Evolutionary conservation across 2,329 filamentous ascomycete genomes (phyloP), one percentile per base, ranked within the genome.

Genomic region (Blastomyces percursus): DNA sequence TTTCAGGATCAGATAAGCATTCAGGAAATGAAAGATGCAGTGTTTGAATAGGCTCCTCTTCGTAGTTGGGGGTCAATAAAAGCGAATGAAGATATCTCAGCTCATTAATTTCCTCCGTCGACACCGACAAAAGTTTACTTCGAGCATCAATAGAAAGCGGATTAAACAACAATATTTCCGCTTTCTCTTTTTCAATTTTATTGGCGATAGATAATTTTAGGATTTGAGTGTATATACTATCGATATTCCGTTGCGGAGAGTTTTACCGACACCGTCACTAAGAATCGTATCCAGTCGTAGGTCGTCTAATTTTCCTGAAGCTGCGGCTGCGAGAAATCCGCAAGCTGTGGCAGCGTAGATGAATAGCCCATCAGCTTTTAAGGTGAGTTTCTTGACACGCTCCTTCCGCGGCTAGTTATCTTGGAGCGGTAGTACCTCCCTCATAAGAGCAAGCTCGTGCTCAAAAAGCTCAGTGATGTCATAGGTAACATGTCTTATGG

Each of bases 351-450:
- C 59, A 9, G 67, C 67, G 24, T 58, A 73, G 54, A 68, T 73
- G 50, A 76, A 74, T 35, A 74, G 63, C 27, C 71, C 68, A 54
- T 63, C 52, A 21, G 74, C 63, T 57, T 71, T 69, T n/a, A 68
- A 24, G 35, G 73, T 69, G 6, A 76, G 64, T 7, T 50, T 62
- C 21, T 66, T 42, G 12, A 74, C 67, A 14, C 14, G 48, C 3
- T 71, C 52, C 50, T 62, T 12, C 2, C 66, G 63, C 40, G 71
- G 72, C 73, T 68, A 71, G 42, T 59, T 27, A 16, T 21, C 60
- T 51, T 12, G 58, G 54, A 27, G 46, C 44, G 12, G n/a, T 19
- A 57, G 58, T 1, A 67, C 51, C 11, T 40, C 3, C 27, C 59
- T 62, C 12, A 71, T 68, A n/a, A 61, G 30, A 16, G 63, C 27